A percentile compares a stretch with the other conserved stretches of the same genome.
These are phyloP conservation scores for Tilletia caries DNA, from an alignment of 1,284 basidiomycete species.

Conservation along the genomic window DNA sequence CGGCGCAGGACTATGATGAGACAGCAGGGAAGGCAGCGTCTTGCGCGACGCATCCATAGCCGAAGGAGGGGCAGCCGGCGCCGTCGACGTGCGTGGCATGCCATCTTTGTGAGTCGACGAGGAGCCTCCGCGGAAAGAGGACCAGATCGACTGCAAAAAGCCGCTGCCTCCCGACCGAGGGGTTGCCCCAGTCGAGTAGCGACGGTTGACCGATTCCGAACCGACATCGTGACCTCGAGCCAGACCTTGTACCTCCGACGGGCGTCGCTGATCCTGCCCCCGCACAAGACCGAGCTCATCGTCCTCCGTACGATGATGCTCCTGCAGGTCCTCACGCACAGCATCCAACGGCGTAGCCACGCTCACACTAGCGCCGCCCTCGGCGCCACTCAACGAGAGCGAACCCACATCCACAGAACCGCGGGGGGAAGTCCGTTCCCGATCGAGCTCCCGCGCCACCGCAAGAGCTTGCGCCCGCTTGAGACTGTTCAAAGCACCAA, in stretches of 20 bases:
- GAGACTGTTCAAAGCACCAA: slow-evolving; percentile 5
- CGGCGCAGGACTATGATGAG: background rate
- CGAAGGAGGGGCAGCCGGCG: background rate
- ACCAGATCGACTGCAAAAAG: background rate
- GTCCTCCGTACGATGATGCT: background rate
- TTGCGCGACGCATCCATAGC: background rate
- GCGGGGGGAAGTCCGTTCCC: background rate
- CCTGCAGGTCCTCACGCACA: slow-evolving; percentile 6
- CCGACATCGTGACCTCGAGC: background rate
- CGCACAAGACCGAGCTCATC: background rate
- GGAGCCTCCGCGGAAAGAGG: background rate
- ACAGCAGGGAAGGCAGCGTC: background rate
- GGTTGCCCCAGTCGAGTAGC: background rate
- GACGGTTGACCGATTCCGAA: background rate
- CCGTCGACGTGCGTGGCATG: background rate
- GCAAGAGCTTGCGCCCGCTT: slow-evolving; percentile 1
- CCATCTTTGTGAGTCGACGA: background rate
- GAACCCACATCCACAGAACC: background rate
- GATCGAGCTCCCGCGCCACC: slow-evolving; percentile 7
- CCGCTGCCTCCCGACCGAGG: background rate
- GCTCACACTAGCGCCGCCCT: background rate
- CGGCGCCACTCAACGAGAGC: background rate
- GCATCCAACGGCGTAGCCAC: slow-evolving; percentile 1
- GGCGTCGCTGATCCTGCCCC: too few species aligned
- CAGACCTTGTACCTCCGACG: background rate